A percentile compares a stretch with the other conserved stretches of the same genome.
These are phyloP conservation scores for Strigomonas oncopelti DNA, from an alignment of 208 protist species.

Conservation along the genomic window DNA sequence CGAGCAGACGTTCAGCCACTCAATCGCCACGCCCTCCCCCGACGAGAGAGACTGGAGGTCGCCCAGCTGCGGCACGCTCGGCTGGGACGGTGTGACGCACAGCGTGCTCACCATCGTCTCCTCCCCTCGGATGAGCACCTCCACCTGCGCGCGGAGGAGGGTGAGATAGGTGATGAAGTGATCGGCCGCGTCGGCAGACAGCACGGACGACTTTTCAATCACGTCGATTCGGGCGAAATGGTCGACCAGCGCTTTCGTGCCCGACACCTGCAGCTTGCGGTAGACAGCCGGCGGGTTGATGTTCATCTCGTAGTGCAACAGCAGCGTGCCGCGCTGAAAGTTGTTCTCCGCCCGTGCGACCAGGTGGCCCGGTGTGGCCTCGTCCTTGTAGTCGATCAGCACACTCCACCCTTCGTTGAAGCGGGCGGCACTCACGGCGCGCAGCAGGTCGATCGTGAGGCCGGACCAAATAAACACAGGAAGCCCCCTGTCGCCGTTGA, in stretches of 20 bases:
- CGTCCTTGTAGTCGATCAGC: constrained; percentile 60
- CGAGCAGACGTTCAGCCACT: constrained; percentile 60
- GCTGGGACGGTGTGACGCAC: constrained; percentile 1
- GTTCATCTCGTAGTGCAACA: constrained; percentile 74
- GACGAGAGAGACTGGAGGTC: constrained; percentile 42
- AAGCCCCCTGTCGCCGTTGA: constrained; percentile 42
- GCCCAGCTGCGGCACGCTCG: constrained; percentile 7
- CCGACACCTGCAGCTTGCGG: constrained; percentile 64
- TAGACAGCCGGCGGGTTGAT: constrained; percentile 61
- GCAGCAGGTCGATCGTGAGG: constrained; percentile 31
- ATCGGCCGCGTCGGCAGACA: constrained; percentile 14
- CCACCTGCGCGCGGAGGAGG: constrained; percentile 57
- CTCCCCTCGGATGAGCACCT: constrained; percentile 43
- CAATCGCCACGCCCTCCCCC: constrained; percentile 38
- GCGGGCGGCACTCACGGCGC: constrained; percentile 55
- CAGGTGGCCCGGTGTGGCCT: constrained; percentile 41
- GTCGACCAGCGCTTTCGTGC: constrained; percentile 65
- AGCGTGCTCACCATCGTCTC: constrained; percentile 40
- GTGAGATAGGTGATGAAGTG: constrained; percentile 55
- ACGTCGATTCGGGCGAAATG: constrained; percentile 43
- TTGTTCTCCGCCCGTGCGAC: constrained; percentile 56
- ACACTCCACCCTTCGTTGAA: constrained; percentile 85
- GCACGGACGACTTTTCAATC: constrained; percentile 17
- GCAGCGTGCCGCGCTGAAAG: constrained; percentile 66
- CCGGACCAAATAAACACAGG: constrained; percentile 28